Evolutionary conservation across 2,329 filamentous ascomycete species (phyloP), one percentile per base, ranked within the genome.

Genomic region (Dactylonectria estremocensis): DNA sequence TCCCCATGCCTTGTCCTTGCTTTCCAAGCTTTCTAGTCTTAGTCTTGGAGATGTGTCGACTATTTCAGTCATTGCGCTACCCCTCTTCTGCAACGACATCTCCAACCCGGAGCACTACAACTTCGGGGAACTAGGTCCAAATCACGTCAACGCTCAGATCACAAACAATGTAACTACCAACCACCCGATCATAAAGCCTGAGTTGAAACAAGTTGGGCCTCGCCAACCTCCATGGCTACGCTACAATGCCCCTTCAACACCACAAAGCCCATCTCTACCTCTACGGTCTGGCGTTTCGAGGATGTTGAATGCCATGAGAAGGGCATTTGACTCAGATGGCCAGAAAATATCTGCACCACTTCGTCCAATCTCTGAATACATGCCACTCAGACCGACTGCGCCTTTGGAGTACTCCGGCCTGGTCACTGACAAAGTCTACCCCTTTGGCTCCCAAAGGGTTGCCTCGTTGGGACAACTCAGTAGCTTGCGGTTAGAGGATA

Each of bases 11-110:
- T 16, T 59, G 8, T 50, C 56, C 11, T 40, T 59, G 9, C 35
- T 59, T 13, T 59, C 56, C 13, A 59, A 50, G 22, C 56, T 59
- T 14, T 50, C 56, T 11, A 37, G 20, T n/a, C 56, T 59, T 31
- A 59, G 56, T 22, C 31, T 59, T 5, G 56, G 56, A 18, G 31
- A 49, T 13, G 56, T 59, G 8, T 59, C 56, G 31, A 40, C 31
- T 14, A 49, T 59, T 40, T 59, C 56, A 14, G 18, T 50, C 45
- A 50, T 59, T 40, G 46, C 56, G 24, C 56, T 59, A 4, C 56
- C 56, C 8, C 45, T 59, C 9, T 59, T 24, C 31, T 50, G 56
- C 20, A 43, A 40, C 9, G 56, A 50, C n/a, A 59, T 59, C 8
- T 59, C 56, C 45, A 59, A 50, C 46, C 45, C 31, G 5, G 31